Conservation (phyloP, 2,329 filamentous ascomycete species). For the Pseudocercospora pini-densiflorae region DNA sequence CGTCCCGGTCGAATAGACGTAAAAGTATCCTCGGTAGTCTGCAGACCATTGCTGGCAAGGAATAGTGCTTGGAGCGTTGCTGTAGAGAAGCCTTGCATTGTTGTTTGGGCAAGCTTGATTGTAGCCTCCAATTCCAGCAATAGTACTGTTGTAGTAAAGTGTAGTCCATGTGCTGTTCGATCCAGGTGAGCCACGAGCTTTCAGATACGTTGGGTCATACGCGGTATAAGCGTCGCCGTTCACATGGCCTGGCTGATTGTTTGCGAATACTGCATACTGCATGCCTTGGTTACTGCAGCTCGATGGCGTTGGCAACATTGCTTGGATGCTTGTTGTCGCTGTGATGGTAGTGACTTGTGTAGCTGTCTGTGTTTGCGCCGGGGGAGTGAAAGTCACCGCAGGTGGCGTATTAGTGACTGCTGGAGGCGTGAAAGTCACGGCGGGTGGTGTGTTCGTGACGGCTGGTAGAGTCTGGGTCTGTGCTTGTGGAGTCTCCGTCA, state of each 20-base stretch:
- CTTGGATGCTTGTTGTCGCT: constrained; percentile 8
- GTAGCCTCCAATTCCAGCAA: constrained; percentile 13
- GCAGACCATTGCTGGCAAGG: constrained; percentile 14
- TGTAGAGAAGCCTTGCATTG: constrained; percentile 8
- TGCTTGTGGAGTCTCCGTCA: no score
- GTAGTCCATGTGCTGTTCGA: constrained; percentile 14
- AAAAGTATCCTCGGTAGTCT: constrained; percentile 23
- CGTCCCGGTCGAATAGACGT: constrained; percentile 12
- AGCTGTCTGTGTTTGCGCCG: constrained; percentile 5
- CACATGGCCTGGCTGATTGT: constrained; percentile 12
- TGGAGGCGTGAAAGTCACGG: constrained; percentile 1
- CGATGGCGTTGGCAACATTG: constrained; percentile 9
- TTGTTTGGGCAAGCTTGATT: not conserved
- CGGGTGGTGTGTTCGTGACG: not conserved
- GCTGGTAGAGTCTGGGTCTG: no score
- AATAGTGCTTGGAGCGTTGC: constrained; percentile 5
- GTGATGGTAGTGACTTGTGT: not conserved
- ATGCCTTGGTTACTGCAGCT: constrained; percentile 24
- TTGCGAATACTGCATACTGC: constrained; percentile 19
- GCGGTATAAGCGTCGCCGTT: constrained; percentile 11
- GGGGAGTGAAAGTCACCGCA: not conserved
- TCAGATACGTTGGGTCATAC: constrained; percentile 21
- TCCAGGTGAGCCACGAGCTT: constrained; percentile 5
- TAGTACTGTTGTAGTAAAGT: constrained; percentile 15
- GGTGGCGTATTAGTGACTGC: constrained; percentile 2